phyloP scores from a whole-genome alignment of 176 grass and related monocot genomes.

The Eleusine indica region DNA sequence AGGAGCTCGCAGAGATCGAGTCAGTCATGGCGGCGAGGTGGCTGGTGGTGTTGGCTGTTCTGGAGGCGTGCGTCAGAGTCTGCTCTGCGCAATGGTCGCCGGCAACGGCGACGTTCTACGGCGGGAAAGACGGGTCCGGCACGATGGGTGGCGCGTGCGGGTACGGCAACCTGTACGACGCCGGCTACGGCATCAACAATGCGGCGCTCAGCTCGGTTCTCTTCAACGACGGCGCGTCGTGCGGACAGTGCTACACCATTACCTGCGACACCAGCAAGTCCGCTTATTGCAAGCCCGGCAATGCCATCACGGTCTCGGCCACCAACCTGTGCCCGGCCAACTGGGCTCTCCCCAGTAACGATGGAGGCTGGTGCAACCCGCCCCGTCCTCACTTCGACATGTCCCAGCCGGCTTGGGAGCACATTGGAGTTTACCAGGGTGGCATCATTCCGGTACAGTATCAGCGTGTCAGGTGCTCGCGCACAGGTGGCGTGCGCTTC shows the following conservation, averaged over 20 bases:
- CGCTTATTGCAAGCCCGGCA: conserved; percentile 26
- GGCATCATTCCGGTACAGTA: conserved; percentile 63
- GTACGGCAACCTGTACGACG: conserved; percentile 62
- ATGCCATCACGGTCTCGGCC: conserved; percentile 37
- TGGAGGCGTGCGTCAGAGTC: neutral
- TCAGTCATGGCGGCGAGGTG: neutral
- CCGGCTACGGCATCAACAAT: conserved; percentile 52
- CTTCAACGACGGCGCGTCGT: conserved; percentile 62
- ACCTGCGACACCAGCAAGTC: conserved; percentile 22
- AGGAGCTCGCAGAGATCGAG: neutral
- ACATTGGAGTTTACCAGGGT: conserved; percentile 24
- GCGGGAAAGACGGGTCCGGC: conserved; percentile 52
- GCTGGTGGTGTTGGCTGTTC: neutral
- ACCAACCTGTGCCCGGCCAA: conserved; percentile 58
- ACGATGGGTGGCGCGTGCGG: conserved; percentile 64
- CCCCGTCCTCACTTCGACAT: conserved; percentile 66
- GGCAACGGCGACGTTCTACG: conserved; percentile 59
- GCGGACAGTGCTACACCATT: conserved; percentile 59
- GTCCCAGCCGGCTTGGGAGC: conserved; percentile 63
- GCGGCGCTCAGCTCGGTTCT: conserved; percentile 55
- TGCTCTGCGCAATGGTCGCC: neutral
- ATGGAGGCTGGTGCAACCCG: conserved; percentile 67
- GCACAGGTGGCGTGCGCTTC: conserved; percentile 50
- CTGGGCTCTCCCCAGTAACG: conserved; percentile 27
- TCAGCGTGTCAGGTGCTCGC: conserved; percentile 56